Evolutionary conservation across 345 rosid species (phyloP), one percentile per base, ranked within the genome.

Genomic region (Turnera subulata): DNA sequence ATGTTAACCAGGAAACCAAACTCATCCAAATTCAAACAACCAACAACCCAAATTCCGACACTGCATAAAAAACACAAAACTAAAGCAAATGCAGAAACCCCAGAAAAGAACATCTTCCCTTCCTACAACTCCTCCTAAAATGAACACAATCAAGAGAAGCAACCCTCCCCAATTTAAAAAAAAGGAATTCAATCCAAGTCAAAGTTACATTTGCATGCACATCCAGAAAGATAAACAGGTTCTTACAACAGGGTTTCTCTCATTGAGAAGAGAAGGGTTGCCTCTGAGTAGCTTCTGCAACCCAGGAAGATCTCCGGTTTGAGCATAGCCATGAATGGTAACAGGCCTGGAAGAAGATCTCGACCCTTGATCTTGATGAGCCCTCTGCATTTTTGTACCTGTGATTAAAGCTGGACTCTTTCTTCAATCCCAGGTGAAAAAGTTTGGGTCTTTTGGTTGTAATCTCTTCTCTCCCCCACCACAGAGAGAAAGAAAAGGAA

Each of bases 271-370:
- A 74, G 74, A 78, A 57, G 89, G 85, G 49, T 76, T 78, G 56
- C 70, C 84, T 11, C 77, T 76, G 56, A 94, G 88, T 42, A 94
- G 77, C 67, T 66, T 86, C 70, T 82, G 95, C 64, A 90, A 67
- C 18, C 70, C 70, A 44, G 71, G 56, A 61, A 88, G 82, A 75
- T 94, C 93, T 18, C 99, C 99, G 19, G 87, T 78, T 61, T 80
- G 97, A 44, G 97, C 95, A 60, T 69, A 85, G 67, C 71, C 82
- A 73, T 94, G 99, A 71, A 94, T 76, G 69, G 96, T 87, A 79
- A 79, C 67, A 55, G 84, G 82, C 60, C 73, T 85, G 64, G 70
- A 76, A 70, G 70, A 76, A 70, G 86, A 84, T 82, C 99, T 85
- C 25, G 77, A 71, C 51, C 88, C 85, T 52, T 64, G 82, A 73